These are phyloP conservation scores for Medicago truncatula DNA, from an alignment of 306 rosid species.

Conservation along the genomic window MtrunA17r5.0-ANR NC_053046.1:28592501-28593000, in stretches of 20 bases:
- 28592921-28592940: constrained; percentile 79
- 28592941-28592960: constrained; percentile 71
- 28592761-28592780: too few relatives aligned
- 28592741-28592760: too few relatives aligned
- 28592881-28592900: constrained; percentile 40
- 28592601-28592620: constrained; percentile 13
- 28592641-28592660: constrained; percentile 46
- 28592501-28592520: too few relatives aligned
- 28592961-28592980: constrained; percentile 73
- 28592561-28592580: too few relatives aligned
- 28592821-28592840: constrained; percentile 23
- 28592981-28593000: constrained; percentile 1
- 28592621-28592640: constrained; percentile 50
- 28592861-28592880: constrained; percentile 52
- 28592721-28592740: neutral
- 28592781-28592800: neutral
- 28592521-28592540: too few relatives aligned
- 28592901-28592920: constrained; percentile 67
- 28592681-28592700: constrained; percentile 46
- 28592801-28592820: constrained; percentile 47
- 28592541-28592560: too few relatives aligned
- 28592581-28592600: too few relatives aligned
- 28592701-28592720: constrained; percentile 43
- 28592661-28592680: constrained; percentile 46
- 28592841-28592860: constrained; percentile 43